Conservation (phyloP, 805 yeast species). For the Zygoascus tannicola region DNA sequence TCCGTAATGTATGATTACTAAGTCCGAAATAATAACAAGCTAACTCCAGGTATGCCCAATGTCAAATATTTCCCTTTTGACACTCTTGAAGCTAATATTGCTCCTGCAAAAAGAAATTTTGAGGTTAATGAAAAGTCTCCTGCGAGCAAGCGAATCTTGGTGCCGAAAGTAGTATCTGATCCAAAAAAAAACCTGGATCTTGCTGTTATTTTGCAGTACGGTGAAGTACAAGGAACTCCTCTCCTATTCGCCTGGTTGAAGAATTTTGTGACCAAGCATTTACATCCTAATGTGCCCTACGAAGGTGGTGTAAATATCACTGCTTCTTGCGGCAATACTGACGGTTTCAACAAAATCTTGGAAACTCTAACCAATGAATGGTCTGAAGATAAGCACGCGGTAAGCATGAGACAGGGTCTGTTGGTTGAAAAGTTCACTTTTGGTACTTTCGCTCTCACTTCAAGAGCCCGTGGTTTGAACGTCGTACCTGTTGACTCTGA, state of each 20-base stretch:
- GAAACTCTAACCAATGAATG: slow-evolving; percentile 68
- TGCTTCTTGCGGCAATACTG: slow-evolving; percentile 75
- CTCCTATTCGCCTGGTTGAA: slow-evolving; percentile 58
- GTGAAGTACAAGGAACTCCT: slow-evolving; percentile 72
- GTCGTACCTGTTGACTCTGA: slow-evolving; percentile 73
- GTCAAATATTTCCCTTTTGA: slow-evolving; percentile 90
- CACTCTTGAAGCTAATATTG: slow-evolving; percentile 51
- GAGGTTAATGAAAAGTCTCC: not conserved
- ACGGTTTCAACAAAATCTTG: slow-evolving; percentile 71
- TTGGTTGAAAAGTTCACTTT: slow-evolving; percentile 75
- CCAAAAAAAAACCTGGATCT: slow-evolving; percentile 58
- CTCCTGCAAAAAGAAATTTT: slow-evolving; percentile 33
- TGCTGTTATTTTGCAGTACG: slow-evolving; percentile 68
- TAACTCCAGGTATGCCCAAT: slow-evolving; percentile 69
- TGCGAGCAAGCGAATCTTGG: slow-evolving; percentile 4
- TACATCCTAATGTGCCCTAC: slow-evolving; percentile 13
- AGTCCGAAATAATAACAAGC: not conserved
- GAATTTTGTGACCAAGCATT: slow-evolving; percentile 43
- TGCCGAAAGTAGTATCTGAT: slow-evolving; percentile 19
- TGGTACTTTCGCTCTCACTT: slow-evolving; percentile 74
- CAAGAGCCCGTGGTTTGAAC: slow-evolving; percentile 58
- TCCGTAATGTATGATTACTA: not conserved
- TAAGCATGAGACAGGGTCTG: slow-evolving; percentile 27
- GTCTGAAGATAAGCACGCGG: slow-evolving; percentile 36
- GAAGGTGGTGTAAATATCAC: slow-evolving; percentile 64